These are phyloP conservation scores for Xylaria sp. DNA, from an alignment of 2,329 filamentous ascomycete genomes.

Conservation along the genomic window DNA sequence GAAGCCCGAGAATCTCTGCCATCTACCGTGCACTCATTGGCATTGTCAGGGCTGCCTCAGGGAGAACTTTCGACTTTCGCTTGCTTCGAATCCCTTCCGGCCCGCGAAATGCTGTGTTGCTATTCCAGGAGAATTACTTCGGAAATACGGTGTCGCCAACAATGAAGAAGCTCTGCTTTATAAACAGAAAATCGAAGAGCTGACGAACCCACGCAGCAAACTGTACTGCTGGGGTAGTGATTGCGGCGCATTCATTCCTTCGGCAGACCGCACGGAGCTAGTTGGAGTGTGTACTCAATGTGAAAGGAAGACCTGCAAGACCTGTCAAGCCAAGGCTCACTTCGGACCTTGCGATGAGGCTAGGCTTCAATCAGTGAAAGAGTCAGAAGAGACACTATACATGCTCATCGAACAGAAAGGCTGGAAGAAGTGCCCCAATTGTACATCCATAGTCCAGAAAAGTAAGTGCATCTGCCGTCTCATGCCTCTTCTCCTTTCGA, in stretches of 20 bases:
- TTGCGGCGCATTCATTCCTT: constrained; percentile 37
- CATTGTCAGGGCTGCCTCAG: constrained; percentile 35
- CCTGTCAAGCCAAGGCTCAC: constrained; percentile 40
- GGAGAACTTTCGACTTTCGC: constrained; percentile 5
- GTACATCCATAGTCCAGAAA: constrained; percentile 37
- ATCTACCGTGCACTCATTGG: constrained; percentile 15
- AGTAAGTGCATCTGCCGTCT: not conserved
- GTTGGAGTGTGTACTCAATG: constrained; percentile 35
- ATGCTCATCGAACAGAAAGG: constrained; percentile 31
- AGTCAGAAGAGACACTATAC: constrained; percentile 15
- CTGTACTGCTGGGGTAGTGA: constrained; percentile 38
- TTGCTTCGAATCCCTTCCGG: constrained; percentile 33
- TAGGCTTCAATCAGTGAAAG: constrained; percentile 3
- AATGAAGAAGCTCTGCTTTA: constrained; percentile 30
- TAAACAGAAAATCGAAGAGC: constrained; percentile 33
- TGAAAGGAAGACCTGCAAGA: constrained; percentile 36
- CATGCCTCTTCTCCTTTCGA: not conserved
- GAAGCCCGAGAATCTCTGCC: not conserved
- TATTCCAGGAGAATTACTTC: constrained; percentile 24
- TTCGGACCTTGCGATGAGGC: constrained; percentile 36
- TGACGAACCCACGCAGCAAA: constrained; percentile 18
- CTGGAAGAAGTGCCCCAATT: constrained; percentile 44
- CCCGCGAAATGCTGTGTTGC: constrained; percentile 39
- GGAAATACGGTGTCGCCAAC: not conserved
- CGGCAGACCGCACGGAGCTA: constrained; percentile 15